Percentiles rank a stretch among this genome's conserved stretches.
phyloP scores from a whole-genome alignment of 2,329 filamentous ascomycete species.

The Exserohilum rostratum region DNA sequence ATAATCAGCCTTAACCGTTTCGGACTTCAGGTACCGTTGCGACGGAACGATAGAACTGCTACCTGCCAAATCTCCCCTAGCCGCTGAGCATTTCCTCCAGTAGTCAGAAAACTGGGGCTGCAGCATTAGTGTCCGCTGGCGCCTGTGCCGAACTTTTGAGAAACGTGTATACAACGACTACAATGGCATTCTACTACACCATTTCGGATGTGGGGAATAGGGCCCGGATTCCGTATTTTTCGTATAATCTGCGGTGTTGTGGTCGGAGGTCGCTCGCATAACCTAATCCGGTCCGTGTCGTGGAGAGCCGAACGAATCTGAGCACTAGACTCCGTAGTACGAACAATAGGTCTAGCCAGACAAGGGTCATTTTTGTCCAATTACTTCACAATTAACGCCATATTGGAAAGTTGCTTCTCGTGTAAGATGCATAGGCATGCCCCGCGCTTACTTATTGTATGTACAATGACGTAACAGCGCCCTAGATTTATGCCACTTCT shows the following conservation, averaged over 20 bases:
- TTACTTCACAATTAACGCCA: background rate
- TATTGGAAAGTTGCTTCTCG: background rate
- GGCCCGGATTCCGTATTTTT: background rate
- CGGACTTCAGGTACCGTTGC: too few relatives aligned
- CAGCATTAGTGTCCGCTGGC: background rate
- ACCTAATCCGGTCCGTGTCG: conserved; percentile 1
- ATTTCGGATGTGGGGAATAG: background rate
- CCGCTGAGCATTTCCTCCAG: background rate
- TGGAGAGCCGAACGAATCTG: conserved; percentile 15
- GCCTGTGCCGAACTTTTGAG: background rate
- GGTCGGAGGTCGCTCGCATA: background rate
- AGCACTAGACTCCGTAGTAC: conserved; percentile 28
- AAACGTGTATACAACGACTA: too few relatives aligned
- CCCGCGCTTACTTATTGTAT: background rate
- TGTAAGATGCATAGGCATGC: background rate
- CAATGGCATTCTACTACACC: background rate
- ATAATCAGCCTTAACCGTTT: too few relatives aligned
- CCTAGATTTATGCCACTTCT: background rate
- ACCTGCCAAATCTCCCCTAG: background rate
- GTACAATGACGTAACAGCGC: background rate
- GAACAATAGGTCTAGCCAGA: background rate
- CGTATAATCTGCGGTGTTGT: background rate
- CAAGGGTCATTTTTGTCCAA: background rate
- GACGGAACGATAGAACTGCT: background rate
- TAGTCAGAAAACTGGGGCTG: background rate